A percentile compares a stretch with the other conserved stretches of the same genome.
These are phyloP conservation scores for Verticillium dahliae DNA, from an alignment of 2,329 filamentous ascomycete genomes.

Conservation along the genomic window DNA sequence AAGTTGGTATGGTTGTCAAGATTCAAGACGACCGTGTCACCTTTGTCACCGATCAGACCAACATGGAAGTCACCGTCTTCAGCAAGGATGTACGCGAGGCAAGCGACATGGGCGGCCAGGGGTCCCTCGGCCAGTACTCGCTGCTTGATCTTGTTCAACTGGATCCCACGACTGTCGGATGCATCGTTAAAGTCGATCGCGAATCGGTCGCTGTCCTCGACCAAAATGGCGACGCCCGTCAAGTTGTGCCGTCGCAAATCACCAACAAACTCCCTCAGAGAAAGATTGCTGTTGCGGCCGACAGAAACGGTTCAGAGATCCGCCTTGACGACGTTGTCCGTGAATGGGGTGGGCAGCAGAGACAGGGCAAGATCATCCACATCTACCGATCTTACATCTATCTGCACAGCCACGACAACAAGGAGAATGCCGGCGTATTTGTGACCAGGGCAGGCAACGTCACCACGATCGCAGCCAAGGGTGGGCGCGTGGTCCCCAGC, in stretches of 20 bases:
- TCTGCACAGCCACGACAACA: slow-evolving; percentile 74
- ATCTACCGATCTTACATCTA: slow-evolving; percentile 92
- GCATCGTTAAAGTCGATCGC: slow-evolving; percentile 89
- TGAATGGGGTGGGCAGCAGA: slow-evolving; percentile 78
- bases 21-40: slow-evolving; percentile 91
- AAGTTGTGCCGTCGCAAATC: slow-evolving; percentile 84
- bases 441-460: slow-evolving; percentile 82
- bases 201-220: slow-evolving; percentile 87
- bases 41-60: slow-evolving; percentile 84
- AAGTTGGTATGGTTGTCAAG: slow-evolving; percentile 94
- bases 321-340: slow-evolving; percentile 86
- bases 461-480: slow-evolving; percentile 88
- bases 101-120: slow-evolving; percentile 82
- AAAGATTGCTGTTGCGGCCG: slow-evolving; percentile 81
- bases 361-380: slow-evolving; percentile 84
- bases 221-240: slow-evolving; percentile 77
- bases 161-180: slow-evolving; percentile 85
- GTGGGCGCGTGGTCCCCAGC: slow-evolving; percentile 64
- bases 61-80: slow-evolving; percentile 93
- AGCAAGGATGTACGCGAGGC: slow-evolving; percentile 94
- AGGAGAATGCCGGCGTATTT: slow-evolving; percentile 84
- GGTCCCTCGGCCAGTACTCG: slow-evolving; percentile 79
- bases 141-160: slow-evolving; percentile 93
- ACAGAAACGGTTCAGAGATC: slow-evolving; percentile 90
- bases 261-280: slow-evolving; percentile 80